Conservation (phyloP, 257 asterid species). For the Primulina huaijiensis region DNA sequence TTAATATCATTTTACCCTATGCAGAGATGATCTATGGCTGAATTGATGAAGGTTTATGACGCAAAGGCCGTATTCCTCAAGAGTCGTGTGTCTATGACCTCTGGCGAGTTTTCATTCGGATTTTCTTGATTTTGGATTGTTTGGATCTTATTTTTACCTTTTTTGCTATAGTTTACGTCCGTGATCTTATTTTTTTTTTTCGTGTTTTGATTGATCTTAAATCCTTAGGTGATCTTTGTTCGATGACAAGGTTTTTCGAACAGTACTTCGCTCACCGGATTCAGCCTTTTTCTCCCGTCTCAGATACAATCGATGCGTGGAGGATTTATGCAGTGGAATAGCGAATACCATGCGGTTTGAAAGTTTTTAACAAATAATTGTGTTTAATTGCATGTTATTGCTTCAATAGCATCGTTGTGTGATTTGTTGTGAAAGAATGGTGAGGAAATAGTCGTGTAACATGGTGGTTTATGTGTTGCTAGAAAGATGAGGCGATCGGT, state of each 20-base stretch:
- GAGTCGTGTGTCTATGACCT: too few species aligned
- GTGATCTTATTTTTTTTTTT: too few species aligned
- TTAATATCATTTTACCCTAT: not conserved
- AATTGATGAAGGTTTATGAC: not conserved
- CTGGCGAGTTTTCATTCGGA: not conserved
- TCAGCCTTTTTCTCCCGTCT: not conserved
- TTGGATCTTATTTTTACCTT: not conserved
- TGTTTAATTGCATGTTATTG: not conserved
- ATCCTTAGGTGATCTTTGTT: not conserved
- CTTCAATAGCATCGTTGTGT: not conserved
- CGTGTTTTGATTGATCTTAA: not conserved
- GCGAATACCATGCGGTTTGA: not conserved
- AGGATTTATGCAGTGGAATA: not conserved
- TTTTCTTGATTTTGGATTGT: constrained; percentile 27
- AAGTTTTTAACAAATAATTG: not conserved
- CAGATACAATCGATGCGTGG: not conserved
- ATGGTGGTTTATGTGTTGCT: not conserved
- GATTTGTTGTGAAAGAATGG: not conserved
- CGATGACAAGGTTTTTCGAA: not conserved
- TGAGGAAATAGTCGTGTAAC: not conserved
- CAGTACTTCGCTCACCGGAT: not conserved
- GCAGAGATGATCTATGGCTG: not conserved
- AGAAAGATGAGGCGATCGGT: not conserved
- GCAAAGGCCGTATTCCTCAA: too few species aligned
- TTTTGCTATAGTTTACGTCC: not conserved